phyloP scores from a whole-genome alignment of 352 stramenopile genomes.

The Saprolegnia diclina region DNA sequence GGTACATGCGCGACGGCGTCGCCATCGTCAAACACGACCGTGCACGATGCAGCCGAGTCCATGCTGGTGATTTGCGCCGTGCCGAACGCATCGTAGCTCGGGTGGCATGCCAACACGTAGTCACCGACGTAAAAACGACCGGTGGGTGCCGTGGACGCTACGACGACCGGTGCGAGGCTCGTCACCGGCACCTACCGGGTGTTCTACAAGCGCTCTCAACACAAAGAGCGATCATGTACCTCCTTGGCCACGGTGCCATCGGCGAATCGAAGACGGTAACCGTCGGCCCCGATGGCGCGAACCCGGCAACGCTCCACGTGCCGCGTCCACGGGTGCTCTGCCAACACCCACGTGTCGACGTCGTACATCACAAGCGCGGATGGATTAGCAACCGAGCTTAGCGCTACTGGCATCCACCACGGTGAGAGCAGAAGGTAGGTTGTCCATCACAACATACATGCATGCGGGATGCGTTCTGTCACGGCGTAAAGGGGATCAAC shows the following conservation, averaged over 20 bases:
- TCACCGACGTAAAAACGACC: background rate
- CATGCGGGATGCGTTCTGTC: too few relatives aligned
- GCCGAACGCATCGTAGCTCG: background rate
- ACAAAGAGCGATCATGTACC: too few relatives aligned
- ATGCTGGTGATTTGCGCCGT: background rate
- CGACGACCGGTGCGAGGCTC: background rate
- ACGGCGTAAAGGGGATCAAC: too few relatives aligned
- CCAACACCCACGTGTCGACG: background rate
- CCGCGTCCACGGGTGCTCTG: background rate
- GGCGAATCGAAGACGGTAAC: background rate
- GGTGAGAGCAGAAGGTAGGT: too few relatives aligned
- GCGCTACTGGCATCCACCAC: too few relatives aligned
- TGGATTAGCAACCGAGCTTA: too few relatives aligned
- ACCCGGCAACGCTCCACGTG: background rate
- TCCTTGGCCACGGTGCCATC: background rate
- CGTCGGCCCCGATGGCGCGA: background rate
- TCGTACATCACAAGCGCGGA: too few relatives aligned
- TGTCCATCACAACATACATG: too few relatives aligned
- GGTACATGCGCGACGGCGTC: background rate
- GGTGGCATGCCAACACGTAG: background rate
- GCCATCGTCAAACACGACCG: background rate
- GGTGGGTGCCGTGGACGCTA: background rate
- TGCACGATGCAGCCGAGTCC: background rate
- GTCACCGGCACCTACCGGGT: too few relatives aligned
- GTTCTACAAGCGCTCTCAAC: too few relatives aligned